A percentile compares a stretch with the other conserved stretches of the same genome.
These are phyloP conservation scores for Chrysoporthe puriensis DNA, from an alignment of 2,329 filamentous ascomycete genomes.

Conservation along the genomic window DNA sequence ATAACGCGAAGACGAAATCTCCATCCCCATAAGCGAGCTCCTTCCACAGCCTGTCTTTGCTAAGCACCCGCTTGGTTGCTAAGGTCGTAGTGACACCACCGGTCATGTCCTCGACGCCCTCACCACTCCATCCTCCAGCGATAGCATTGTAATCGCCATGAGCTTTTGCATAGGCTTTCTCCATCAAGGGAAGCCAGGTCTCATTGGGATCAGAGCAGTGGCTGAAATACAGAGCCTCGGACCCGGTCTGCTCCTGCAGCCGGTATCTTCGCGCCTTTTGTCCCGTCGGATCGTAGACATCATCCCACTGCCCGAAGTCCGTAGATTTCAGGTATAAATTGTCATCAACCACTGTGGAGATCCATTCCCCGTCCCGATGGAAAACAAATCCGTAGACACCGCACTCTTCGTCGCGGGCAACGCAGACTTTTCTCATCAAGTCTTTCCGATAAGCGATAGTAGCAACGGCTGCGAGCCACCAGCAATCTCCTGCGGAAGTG, in stretches of 20 bases:
- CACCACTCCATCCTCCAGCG: slow-evolving; percentile 66
- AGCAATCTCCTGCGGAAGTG: slow-evolving; percentile 56
- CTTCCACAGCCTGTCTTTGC: slow-evolving; percentile 72
- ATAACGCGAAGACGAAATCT: slow-evolving; percentile 64
- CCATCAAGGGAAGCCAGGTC: slow-evolving; percentile 68
- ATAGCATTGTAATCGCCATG: slow-evolving; percentile 74
- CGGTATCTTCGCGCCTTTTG: slow-evolving; percentile 64
- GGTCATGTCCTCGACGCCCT: slow-evolving; percentile 53
- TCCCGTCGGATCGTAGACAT: slow-evolving; percentile 38
- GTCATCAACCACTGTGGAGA: slow-evolving; percentile 72
- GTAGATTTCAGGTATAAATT: slow-evolving; percentile 66
- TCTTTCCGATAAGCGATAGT: slow-evolving; percentile 68
- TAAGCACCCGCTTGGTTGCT: slow-evolving; percentile 59
- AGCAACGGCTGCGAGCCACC: slow-evolving; percentile 71
- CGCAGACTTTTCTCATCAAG: slow-evolving; percentile 68
- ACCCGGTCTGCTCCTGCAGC: slow-evolving; percentile 67
- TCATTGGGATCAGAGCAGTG: slow-evolving; percentile 71
- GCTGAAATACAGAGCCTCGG: slow-evolving; percentile 70
- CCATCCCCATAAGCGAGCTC: slow-evolving; percentile 69
- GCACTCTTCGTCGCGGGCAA: slow-evolving; percentile 67
- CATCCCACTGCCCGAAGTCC: slow-evolving; percentile 50
- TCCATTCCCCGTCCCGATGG: slow-evolving; percentile 72
- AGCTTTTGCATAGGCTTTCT: slow-evolving; percentile 57
- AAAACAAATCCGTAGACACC: slow-evolving; percentile 78
- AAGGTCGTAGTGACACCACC: slow-evolving; percentile 62